phyloP scores from a whole-genome alignment of 352 stramenopile species.

The Phytophthora fragariae region DNA sequence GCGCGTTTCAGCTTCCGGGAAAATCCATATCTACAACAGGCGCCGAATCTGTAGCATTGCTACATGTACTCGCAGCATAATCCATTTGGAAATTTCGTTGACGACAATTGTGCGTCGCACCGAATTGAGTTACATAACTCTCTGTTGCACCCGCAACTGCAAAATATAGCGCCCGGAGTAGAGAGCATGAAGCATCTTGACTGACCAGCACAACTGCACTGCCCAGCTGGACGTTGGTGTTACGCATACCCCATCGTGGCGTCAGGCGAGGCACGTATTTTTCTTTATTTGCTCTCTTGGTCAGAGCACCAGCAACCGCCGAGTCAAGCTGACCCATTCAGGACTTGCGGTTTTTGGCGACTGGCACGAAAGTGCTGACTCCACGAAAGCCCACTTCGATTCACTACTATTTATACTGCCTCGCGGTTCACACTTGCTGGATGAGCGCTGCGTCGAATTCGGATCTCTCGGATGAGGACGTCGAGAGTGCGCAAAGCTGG shows the following conservation, averaged over 20 bases:
- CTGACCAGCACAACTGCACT: slow-evolving; percentile 20
- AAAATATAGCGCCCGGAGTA: slow-evolving; percentile 1
- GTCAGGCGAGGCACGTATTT: slow-evolving; percentile 7
- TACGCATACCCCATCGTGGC: not conserved
- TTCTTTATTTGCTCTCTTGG: slow-evolving; percentile 22
- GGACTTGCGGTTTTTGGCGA: slow-evolving; percentile 8
- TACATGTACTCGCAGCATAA: not conserved
- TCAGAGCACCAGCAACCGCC: slow-evolving; percentile 7
- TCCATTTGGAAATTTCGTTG: not conserved
- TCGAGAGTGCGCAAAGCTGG: slow-evolving; percentile 39
- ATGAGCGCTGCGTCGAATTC: slow-evolving; percentile 13
- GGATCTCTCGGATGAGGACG: slow-evolving; percentile 2
- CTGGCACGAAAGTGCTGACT: slow-evolving; percentile 13
- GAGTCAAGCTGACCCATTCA: slow-evolving; percentile 12
- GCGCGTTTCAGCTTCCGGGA: not conserved
- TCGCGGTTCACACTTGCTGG: not conserved
- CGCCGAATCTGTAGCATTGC: slow-evolving; percentile 3
- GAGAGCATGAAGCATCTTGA: slow-evolving; percentile 15
- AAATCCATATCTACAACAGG: not conserved
- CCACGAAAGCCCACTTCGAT: slow-evolving; percentile 9
- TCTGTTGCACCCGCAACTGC: slow-evolving; percentile 1
- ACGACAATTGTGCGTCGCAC: not conserved
- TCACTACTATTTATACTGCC: slow-evolving; percentile 28
- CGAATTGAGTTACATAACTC: slow-evolving; percentile 1
- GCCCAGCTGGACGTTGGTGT: slow-evolving; percentile 8